Conservation (phyloP, 257 asterid species). For the Ballota nigra region DNA sequence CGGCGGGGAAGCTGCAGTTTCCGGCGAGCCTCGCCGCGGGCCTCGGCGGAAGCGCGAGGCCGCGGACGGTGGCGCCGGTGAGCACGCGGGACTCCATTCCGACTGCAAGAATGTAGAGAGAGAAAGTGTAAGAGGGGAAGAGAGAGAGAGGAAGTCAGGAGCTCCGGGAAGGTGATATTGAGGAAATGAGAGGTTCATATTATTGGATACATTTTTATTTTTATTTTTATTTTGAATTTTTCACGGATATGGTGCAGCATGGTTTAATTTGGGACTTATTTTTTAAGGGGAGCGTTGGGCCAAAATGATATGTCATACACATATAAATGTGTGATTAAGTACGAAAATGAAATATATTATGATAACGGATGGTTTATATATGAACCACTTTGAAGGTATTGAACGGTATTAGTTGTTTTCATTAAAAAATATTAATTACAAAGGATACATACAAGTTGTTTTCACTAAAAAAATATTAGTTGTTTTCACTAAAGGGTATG, state of each 20-base stretch:
- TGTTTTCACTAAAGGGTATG: no score
- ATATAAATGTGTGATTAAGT: no score
- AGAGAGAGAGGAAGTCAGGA: neutral
- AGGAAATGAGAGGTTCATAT: conserved; percentile 4
- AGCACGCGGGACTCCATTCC: conserved; percentile 47
- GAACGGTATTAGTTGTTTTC: no score
- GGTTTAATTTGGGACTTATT: no score
- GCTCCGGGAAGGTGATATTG: neutral
- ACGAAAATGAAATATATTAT: no score
- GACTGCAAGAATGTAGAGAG: neutral
- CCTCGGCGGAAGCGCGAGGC: conserved; percentile 49
- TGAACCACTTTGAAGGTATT: no score
- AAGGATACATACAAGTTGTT: no score
- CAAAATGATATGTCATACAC: no score
- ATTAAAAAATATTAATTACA: no score
- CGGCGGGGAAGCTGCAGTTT: conserved; percentile 31
- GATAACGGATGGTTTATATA: no score
- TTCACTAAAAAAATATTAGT: no score
- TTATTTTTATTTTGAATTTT: neutral
- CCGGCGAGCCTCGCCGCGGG: conserved; percentile 40
- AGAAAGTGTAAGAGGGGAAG: neutral
- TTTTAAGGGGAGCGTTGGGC: no score
- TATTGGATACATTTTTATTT: neutral
- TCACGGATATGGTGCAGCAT: conserved; percentile 9
- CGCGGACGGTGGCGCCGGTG: conserved; percentile 67